These are phyloP conservation scores for Mucor mucedo DNA, from an alignment of 371 early-diverging fungal genomes.

Conservation along the genomic window DNA sequence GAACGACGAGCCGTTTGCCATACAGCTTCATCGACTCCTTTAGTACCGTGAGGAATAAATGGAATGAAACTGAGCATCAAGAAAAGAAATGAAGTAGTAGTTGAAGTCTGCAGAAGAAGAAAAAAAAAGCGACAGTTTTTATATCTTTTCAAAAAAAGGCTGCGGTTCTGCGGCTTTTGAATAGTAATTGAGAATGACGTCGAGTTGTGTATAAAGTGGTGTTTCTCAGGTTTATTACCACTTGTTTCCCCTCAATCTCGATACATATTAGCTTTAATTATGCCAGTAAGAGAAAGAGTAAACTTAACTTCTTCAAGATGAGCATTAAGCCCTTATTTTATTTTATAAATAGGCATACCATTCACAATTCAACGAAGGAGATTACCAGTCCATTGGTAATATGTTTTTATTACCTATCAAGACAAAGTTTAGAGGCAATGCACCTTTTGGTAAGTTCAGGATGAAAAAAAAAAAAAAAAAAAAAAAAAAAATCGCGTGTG, in stretches of 20 bases:
- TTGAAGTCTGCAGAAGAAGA: no score
- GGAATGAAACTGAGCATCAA: constrained; percentile 33
- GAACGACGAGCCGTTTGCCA: constrained; percentile 28
- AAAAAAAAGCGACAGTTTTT: no score
- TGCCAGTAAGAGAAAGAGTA: constrained; percentile 13
- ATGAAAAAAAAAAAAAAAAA: neutral
- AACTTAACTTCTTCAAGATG: neutral
- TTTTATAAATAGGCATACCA: constrained; percentile 79
- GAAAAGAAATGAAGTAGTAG: no score
- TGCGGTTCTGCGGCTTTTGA: neutral
- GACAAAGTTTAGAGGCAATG: constrained; percentile 87
- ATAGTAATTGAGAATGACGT: neutral
- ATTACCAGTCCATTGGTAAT: constrained; percentile 80
- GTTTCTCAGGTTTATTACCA: neutral
- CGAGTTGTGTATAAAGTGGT: neutral
- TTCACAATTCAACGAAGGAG: constrained; percentile 82
- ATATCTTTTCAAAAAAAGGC: neutral
- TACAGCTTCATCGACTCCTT: constrained; percentile 11
- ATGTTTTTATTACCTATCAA: constrained; percentile 89
- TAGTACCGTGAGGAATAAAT: constrained; percentile 19
- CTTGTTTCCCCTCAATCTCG: neutral
- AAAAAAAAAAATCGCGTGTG: neutral
- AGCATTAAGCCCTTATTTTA: neutral
- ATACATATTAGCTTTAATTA: neutral
- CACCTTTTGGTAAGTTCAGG: constrained; percentile 57